These are phyloP conservation scores for Clitoria ternatea DNA, from an alignment of 306 rosid genomes.

Conservation along the genomic window DNA sequence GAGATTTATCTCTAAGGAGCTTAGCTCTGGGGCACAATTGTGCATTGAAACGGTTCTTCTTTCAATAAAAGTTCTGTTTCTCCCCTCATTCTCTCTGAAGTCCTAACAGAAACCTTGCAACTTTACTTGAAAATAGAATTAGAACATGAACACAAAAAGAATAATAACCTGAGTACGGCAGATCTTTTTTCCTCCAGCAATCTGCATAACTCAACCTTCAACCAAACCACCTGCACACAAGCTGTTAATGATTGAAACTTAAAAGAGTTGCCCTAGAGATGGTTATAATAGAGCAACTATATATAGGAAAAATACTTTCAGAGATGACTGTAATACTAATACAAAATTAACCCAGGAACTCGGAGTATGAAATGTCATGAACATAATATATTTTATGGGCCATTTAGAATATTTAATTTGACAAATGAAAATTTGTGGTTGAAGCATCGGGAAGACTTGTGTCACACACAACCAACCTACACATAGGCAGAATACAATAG, in stretches of 20 bases:
- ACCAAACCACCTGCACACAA: slow-evolving; percentile 78
- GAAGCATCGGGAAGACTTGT: slow-evolving; percentile 1
- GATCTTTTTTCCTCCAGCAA: slow-evolving; percentile 94
- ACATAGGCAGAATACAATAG: neutral
- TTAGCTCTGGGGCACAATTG: too few relatives aligned
- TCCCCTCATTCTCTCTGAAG: too few relatives aligned
- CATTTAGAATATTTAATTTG: neutral
- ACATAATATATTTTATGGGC: slow-evolving; percentile 5
- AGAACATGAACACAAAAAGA: neutral
- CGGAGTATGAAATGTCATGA: slow-evolving; percentile 12
- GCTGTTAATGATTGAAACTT: slow-evolving; percentile 43
- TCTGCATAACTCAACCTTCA: slow-evolving; percentile 91
- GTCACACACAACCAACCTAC: slow-evolving; percentile 2
- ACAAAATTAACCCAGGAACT: slow-evolving; percentile 16
- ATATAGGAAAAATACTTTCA: slow-evolving; percentile 12
- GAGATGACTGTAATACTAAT: slow-evolving; percentile 15
- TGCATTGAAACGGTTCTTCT: too few relatives aligned
- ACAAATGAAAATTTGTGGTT: neutral
- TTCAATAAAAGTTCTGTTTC: too few relatives aligned
- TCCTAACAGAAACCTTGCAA: neutral
- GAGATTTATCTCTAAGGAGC: too few relatives aligned
- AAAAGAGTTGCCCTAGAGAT: slow-evolving; percentile 19
- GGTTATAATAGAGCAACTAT: slow-evolving; percentile 13
- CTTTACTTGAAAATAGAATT: neutral
- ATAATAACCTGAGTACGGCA: slow-evolving; percentile 69